phyloP scores from a whole-genome alignment of 2,329 filamentous ascomycete species.

The Karstenula rhodostoma region DNA sequence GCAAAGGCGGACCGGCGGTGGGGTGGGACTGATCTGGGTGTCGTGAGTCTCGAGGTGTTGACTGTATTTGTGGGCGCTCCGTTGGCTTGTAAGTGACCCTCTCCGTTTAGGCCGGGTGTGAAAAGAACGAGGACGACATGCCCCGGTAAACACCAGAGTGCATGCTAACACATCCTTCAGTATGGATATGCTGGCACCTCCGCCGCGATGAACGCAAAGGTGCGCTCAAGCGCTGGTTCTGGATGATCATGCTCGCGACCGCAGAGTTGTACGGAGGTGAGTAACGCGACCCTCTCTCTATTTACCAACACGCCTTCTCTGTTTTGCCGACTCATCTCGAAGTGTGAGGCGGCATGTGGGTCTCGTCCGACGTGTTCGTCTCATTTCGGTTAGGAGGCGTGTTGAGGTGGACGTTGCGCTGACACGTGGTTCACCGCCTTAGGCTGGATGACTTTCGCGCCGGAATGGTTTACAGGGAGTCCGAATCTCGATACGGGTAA shows the following conservation, averaged over 20 bases:
- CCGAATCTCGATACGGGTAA: slow-evolving; percentile 66
- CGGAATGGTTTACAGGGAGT: slow-evolving; percentile 69
- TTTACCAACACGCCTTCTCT: slow-evolving; percentile 8
- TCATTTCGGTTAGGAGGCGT: slow-evolving; percentile 24
- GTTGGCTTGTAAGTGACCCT: slow-evolving; percentile 50
- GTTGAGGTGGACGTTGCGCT: slow-evolving; percentile 34
- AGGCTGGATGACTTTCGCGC: slow-evolving; percentile 71
- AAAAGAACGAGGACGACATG: neutral
- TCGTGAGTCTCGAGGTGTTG: slow-evolving; percentile 67
- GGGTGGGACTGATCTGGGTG: slow-evolving; percentile 65
- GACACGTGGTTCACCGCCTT: slow-evolving; percentile 49
- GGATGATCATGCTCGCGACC: slow-evolving; percentile 66
- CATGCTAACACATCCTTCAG: slow-evolving; percentile 12
- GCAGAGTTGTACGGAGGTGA: slow-evolving; percentile 68
- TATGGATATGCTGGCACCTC: slow-evolving; percentile 64
- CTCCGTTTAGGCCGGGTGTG: neutral
- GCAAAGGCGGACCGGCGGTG: slow-evolving; percentile 69
- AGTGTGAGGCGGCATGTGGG: slow-evolving; percentile 22
- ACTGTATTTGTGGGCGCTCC: slow-evolving; percentile 68
- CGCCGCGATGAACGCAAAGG: slow-evolving; percentile 50
- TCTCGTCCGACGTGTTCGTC: slow-evolving; percentile 21
- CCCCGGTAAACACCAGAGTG: neutral
- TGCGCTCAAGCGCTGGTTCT: slow-evolving; percentile 57
- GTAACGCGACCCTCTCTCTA: slow-evolving; percentile 24
- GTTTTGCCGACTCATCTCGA: slow-evolving; percentile 8